A percentile compares a stretch with the other conserved stretches of the same genome.
These are phyloP conservation scores for Kazachstania martiniae DNA, from an alignment of 805 yeast genomes.

Conservation along the genomic window DNA sequence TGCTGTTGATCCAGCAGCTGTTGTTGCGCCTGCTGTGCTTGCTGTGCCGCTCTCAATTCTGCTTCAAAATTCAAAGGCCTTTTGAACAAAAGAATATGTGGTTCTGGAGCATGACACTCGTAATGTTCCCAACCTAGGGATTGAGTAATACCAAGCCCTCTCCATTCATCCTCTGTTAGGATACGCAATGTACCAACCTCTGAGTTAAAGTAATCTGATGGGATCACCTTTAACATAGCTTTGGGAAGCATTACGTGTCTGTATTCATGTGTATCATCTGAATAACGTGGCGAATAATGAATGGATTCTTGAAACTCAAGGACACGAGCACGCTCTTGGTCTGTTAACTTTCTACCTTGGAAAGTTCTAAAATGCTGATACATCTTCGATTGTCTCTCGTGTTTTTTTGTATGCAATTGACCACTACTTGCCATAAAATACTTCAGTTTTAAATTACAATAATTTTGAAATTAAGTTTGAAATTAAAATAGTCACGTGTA, in stretches of 20 bases:
- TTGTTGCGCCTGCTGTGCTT: constrained; percentile 20
- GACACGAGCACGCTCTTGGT: constrained; percentile 74
- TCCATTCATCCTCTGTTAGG: constrained; percentile 92
- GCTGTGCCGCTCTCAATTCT: constrained; percentile 20
- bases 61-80: constrained; percentile 49
- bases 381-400: no score
- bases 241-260: constrained; percentile 96
- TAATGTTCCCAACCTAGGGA: constrained; percentile 97
- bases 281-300: constrained; percentile 85
- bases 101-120: constrained; percentile 98
- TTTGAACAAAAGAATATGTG: constrained; percentile 85
- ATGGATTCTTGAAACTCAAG: constrained; percentile 88
- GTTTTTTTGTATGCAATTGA: no score
- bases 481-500: no score
- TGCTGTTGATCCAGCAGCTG: no score
- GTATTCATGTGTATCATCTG: constrained; percentile 87
- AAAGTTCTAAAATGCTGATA: constrained; percentile 26
- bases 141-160: constrained; percentile 96
- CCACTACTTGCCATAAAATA: no score
- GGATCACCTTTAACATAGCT: constrained; percentile 87
- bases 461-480: no score
- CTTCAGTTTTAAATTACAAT: no score
- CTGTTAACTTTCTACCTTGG: constrained; percentile 58
- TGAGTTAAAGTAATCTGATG: constrained; percentile 84
- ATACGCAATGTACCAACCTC: constrained; percentile 92